Base-by-base conservation (phyloP, 1,139 yeast genomes). In the Kurtzmaniella quercitrusa region DNA sequence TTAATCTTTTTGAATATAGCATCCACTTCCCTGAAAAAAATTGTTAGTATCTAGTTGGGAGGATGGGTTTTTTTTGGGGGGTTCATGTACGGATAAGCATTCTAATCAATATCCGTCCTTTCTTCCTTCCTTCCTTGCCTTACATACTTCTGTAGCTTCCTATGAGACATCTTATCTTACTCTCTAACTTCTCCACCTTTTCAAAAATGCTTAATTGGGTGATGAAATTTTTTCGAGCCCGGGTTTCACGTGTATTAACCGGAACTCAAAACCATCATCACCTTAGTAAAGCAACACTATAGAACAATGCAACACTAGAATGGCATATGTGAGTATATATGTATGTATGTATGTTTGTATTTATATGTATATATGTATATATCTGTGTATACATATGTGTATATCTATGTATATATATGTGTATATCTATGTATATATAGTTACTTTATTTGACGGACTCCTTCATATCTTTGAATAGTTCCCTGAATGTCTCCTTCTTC, bases 1-100 rank as follows among this genome's bases (percentile, higher is more conserved):
- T 82, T 82, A 49, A 93, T 95, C 64, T 93, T 89, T 63, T 93
- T 93, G 75, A 90, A 85, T 59, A 91, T 90, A 59, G 93, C 88
- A 69, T 94, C 99, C 64, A 93, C 90, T 68, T 94, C 99, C 51
- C 70, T 65, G 43, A 18, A 27, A 27, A 11, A n/a, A n/a, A n/a
- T n/a, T n/a, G 31, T 27, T 27, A 27, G 31, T 27, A 27, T 21
- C 23, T 21, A 21, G 23, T 21, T 21, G 23, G 23, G n/a, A n/a
- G n/a, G n/a, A n/a, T n/a, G n/a, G n/a, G n/a, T n/a, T n/a, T n/a
- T n/a, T n/a, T n/a, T n/a, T n/a, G n/a, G n/a, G n/a, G n/a, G n/a
- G n/a, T n/a, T n/a, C n/a, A n/a, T n/a, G n/a, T n/a, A n/a, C n/a
- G n/a, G n/a, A n/a, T n/a, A n/a, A n/a, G n/a, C n/a, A n/a, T n/a